These are phyloP conservation scores for Hyphopichia homilentoma DNA, from an alignment of 805 yeast genomes.

Conservation along the genomic window DNA sequence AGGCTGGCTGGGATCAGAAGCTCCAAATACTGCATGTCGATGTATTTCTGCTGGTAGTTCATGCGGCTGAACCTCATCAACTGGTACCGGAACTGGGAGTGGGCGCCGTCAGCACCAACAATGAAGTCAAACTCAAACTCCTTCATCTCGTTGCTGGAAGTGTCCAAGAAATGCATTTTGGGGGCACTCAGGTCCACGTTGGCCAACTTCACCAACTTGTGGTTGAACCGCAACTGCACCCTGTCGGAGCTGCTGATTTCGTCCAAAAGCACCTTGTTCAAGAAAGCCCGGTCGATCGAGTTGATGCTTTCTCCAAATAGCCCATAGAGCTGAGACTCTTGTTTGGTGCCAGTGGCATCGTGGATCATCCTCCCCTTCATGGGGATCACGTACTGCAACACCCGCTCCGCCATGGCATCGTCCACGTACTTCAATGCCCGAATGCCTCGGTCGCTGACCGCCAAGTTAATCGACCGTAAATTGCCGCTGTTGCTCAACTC, in stretches of 20 bases:
- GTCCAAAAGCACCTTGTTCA: slow-evolving; percentile 62
- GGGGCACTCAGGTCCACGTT: slow-evolving; percentile 13
- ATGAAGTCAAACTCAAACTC: slow-evolving; percentile 49
- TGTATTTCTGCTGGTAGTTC: slow-evolving; percentile 71
- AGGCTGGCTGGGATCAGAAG: slow-evolving; percentile 63
- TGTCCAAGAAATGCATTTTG: slow-evolving; percentile 19
- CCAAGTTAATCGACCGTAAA: slow-evolving; percentile 76
- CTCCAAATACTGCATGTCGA: slow-evolving; percentile 82
- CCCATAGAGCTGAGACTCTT: slow-evolving; percentile 73
- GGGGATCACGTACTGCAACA: slow-evolving; percentile 66
- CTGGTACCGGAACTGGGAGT: slow-evolving; percentile 66
- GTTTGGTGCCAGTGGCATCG: slow-evolving; percentile 51
- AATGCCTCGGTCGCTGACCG: slow-evolving; percentile 84
- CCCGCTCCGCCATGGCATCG: slow-evolving; percentile 48
- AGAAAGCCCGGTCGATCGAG: slow-evolving; percentile 72
- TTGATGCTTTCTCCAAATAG: slow-evolving; percentile 79
- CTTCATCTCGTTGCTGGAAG: slow-evolving; percentile 10
- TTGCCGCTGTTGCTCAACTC: slow-evolving; percentile 27
- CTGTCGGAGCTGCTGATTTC: slow-evolving; percentile 47
- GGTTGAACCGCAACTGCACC: slow-evolving; percentile 49
- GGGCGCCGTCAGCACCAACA: slow-evolving; percentile 86
- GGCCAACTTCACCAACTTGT: slow-evolving; percentile 49
- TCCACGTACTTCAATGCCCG: slow-evolving; percentile 64
- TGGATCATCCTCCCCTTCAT: slow-evolving; percentile 93
- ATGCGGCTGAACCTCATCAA: slow-evolving; percentile 64